Base-by-base conservation (phyloP, 2,329 filamentous ascomycete genomes). In the Madurella fahalii region DNA sequence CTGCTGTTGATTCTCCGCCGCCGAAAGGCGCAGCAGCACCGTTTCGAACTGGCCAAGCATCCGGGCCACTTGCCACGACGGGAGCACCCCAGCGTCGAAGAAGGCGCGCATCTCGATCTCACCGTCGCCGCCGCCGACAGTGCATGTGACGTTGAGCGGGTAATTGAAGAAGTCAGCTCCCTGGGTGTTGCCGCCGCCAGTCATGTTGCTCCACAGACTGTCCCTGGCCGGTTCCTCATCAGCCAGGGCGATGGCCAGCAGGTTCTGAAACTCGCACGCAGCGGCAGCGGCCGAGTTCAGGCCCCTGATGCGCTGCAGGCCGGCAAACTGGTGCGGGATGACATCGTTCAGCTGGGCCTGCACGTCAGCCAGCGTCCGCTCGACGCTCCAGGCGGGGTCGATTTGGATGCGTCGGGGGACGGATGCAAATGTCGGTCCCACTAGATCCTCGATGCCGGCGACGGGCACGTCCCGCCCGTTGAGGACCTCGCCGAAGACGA, bases 131-230 rank as follows among this genome's bases (percentile, higher is more conserved):
- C 40, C 25, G 5, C 40, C 47, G 17, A 61, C 16, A 2, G 58
- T 59, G 54, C 58, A 61, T 1, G 61, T 62, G 15, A 64, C 58
- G 25, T 64, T 64, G 46, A 64, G 60, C 18, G 61, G 61, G 18
- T 58, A 59, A 42, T 54, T 64, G 52, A 64, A 64, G 45, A 64
- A 64, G n/a, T 64, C 60, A 2, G 55, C 49, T 1, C 60, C 56
- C 39, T 64, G 61, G 12, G 44, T 52, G 16, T 47, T 53, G 8
- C 61, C 61, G 30, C 53, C 61, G 20, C 54, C 50, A 3, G 40
- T 53, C 47, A 64, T 50, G 16, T 58, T 60, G n/a, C 45, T 49
- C 62, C 62, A 64, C 18, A 64, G 56, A 34, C 59, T 57, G n/a
- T 40, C 48, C 5, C 46, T 53, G 7, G 34, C 13, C 7, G 37